Evolutionary conservation across 129 eudicot genomes (phyloP).

Genomic region (Saposhnikovia divaricata): DNA sequence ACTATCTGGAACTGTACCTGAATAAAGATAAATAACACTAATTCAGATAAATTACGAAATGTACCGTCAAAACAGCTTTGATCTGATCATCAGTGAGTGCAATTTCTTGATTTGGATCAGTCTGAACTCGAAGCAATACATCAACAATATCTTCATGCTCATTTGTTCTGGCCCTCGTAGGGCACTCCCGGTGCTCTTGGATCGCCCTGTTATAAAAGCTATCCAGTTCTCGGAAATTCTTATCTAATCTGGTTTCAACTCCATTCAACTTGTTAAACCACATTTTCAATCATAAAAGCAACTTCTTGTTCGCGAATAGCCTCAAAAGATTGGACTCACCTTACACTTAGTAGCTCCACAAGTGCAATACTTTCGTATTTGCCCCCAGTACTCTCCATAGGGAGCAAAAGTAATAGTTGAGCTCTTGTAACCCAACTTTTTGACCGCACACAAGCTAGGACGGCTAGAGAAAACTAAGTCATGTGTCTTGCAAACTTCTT

Average conservation of each 20-base stretch:
- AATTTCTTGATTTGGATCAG: conserved; percentile 19
- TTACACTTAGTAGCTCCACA: conserved; percentile 19
- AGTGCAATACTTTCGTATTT: conserved; percentile 14
- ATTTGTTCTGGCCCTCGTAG: not conserved
- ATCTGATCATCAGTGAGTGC: conserved; percentile 11
- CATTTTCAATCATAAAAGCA: not conserved
- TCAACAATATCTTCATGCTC: conserved; percentile 17
- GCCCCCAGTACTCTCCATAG: conserved; percentile 32
- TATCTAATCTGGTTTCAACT: conserved; percentile 9
- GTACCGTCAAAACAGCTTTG: conserved; percentile 20
- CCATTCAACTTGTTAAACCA: conserved; percentile 7
- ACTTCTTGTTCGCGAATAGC: conserved; percentile 15
- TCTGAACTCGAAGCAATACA: conserved; percentile 23
- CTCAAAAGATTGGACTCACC: conserved; percentile 19
- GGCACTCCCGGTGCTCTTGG: conserved; percentile 15
- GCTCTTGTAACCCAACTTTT: conserved; percentile 1
- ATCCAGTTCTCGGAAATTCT: conserved; percentile 17
- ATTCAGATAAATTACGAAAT: not conserved
- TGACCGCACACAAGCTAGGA: too few species aligned
- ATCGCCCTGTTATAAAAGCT: conserved; percentile 13
- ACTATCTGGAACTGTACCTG: not conserved
- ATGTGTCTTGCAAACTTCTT: too few species aligned
- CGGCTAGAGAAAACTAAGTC: too few species aligned
- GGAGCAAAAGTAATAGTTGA: conserved; percentile 17
- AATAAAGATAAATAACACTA: too few species aligned